These are phyloP conservation scores for Saussurea involucrata DNA, from an alignment of 129 eudicot species.

Conservation along the genomic window DNA sequence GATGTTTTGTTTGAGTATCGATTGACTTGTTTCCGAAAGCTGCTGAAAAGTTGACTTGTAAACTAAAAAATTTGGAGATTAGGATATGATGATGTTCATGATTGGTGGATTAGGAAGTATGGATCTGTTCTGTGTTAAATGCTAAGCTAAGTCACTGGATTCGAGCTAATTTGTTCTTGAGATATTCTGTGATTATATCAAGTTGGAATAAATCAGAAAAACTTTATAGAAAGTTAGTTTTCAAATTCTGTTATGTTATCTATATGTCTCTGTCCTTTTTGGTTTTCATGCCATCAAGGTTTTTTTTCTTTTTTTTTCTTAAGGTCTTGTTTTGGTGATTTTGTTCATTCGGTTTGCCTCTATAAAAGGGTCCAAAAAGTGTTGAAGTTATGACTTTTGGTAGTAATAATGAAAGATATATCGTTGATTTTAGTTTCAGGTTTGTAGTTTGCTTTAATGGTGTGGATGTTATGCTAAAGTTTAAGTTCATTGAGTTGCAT, in stretches of 20 bases:
- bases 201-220: constrained; percentile 7
- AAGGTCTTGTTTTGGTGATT: constrained; percentile 1
- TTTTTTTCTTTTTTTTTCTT: background rate
- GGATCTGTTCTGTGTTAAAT: background rate
- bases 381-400: background rate
- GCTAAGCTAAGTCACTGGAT: constrained; percentile 9
- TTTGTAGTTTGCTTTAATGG: constrained; percentile 17
- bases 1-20: background rate
- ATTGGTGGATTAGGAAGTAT: background rate
- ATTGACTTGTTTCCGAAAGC: constrained; percentile 1
- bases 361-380: background rate
- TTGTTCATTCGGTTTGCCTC: constrained; percentile 1
- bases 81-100: constrained; percentile 12
- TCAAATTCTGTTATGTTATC: constrained; percentile 14
- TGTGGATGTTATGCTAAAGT: constrained; percentile 21
- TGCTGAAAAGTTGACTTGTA: constrained; percentile 20
- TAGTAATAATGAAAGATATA: constrained; percentile 5
- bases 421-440: constrained; percentile 21
- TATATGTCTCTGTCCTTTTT: constrained; percentile 1
- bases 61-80: constrained; percentile 1
- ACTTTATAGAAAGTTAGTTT: background rate
- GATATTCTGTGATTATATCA: background rate
- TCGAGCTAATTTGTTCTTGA: background rate
- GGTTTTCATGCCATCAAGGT: background rate
- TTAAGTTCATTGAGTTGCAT: constrained; percentile 26